Evolutionary conservation across 225 moss, liverwort and hornwort species (phyloP), one percentile per base, ranked within the genome.

Genomic region (Lunularia cruciata): DNA sequence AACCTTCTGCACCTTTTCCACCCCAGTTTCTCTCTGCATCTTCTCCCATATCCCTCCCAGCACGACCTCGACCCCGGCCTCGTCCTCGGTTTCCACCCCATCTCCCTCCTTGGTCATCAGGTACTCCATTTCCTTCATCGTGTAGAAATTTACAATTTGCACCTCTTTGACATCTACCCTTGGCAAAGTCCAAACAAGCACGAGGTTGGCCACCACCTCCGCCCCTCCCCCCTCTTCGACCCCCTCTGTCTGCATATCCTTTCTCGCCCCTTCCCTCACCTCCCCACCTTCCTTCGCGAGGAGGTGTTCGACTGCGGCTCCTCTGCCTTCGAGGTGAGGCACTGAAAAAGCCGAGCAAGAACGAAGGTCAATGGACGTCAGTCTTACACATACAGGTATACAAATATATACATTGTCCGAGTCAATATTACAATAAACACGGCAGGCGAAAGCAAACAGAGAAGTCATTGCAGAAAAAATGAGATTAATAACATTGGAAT

Each of bases 251-350:
- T 32, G 47, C 16, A 13, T 42, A 47, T 45, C 84, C 75, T 1
- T 85, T 73, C n/a, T 85, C 88, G 45, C 75, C 82, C 67, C 87
- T 78, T 77, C 84, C 89, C 42, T 89, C 92, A 75, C 80, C 81
- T 60, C 77, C 83, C 83, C 92, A 79, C 56, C 77, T 85, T 65
- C 85, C 78, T 25, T 91, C 88, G 16, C 80, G 72, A 39, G 78
- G 81, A 40, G 92, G 89, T 70, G 89, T 83, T 69, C 78, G 80
- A 73, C 89, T 91, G 72, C 76, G 80, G 73, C 91, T 89, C 67
- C 77, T 82, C 52, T 84, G 82, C 65, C 80, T 83, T 70, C 92
- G 77, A 66, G 89, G 87, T 38, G 92, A 89, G 57, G 76, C 74
- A 72, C 87, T 87, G 79, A 14, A 71, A 10, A 40, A 46, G 19